Percentiles rank a stretch among this genome's conserved stretches.
phyloP scores from a whole-genome alignment of 1,284 basidiomycete genomes.

The Cryptococcus wingfieldii region DNA sequence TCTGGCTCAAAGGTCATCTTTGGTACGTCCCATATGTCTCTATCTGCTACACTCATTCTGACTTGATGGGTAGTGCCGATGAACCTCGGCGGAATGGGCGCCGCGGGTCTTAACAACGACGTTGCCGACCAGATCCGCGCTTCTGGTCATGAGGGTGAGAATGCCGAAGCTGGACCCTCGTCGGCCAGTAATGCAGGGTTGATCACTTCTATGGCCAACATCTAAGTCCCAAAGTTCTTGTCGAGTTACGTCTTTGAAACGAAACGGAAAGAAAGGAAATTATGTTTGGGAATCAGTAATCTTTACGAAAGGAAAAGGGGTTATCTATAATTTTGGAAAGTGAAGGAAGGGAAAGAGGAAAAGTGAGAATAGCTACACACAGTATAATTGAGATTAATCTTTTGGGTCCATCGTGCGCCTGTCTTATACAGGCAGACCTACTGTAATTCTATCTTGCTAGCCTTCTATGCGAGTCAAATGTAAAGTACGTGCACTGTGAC shows the following conservation, averaged over 20 bases:
- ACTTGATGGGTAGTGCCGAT: slow-evolving; percentile 34
- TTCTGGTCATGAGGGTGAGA: slow-evolving; percentile 21
- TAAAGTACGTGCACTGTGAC: neutral
- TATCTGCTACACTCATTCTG: neutral
- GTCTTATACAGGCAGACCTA: neutral
- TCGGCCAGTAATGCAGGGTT: slow-evolving; percentile 34
- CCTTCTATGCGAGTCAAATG: neutral
- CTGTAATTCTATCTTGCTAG: neutral
- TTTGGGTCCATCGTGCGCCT: neutral
- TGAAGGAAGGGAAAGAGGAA: neutral
- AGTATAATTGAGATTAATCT: neutral
- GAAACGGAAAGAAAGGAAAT: too few species aligned
- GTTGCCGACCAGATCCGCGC: slow-evolving; percentile 40
- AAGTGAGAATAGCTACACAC: neutral
- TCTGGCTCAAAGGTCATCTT: slow-evolving; percentile 84
- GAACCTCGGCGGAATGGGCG: slow-evolving; percentile 48
- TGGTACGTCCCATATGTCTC: slow-evolving; percentile 41
- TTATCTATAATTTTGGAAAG: neutral
- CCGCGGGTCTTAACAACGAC: slow-evolving; percentile 30
- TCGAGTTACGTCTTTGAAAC: neutral
- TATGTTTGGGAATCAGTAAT: neutral
- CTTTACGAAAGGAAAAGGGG: neutral
- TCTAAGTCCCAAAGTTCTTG: slow-evolving; percentile 12
- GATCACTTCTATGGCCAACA: slow-evolving; percentile 37
- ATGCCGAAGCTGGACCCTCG: slow-evolving; percentile 13